Evolutionary conservation across 1,284 basidiomycete species (phyloP), one percentile per base, ranked within the genome.

Genomic region (Cutaneotrichosporon spelunceum): DNA sequence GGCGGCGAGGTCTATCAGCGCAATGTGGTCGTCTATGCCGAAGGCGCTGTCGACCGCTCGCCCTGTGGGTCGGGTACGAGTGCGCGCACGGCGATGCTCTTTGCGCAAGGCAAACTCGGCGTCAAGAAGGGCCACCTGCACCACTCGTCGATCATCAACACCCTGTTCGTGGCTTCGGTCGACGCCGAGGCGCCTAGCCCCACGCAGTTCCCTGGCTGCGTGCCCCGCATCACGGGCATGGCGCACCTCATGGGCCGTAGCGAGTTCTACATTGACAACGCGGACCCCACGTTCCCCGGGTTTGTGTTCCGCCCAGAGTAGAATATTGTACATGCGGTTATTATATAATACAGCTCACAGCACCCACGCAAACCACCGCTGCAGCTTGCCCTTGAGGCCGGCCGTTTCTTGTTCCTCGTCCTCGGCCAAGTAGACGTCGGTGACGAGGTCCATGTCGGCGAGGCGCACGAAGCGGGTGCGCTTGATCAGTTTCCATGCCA

Each of bases 351-450:
- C 13, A 13, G 13, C 9, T 24, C n/a, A 56, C 4, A 56, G 29
- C 11, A 56, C 14, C 54, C 54, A 56, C 4, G 23, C 39, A 9
- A 56, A 27, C 9, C n/a, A 19, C 19, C 24, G 26, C 39, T 47
- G 44, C 19, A 45, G 21, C 54, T 27, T 13, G 7, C 30, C 26
- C 36, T 34, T 56, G 1, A 9, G 34, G 11, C 54, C 39, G 3
- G 19, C 9, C 34, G 13, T 19, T 11, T 36, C 44, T 10, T 21
- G 34, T 19, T 57, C 48, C 6, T 36, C 56, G 5, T 57, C 56
- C 8, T 50, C 59, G 3, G 84, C 84, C 1, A 86, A 86, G 69
- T 88, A 86, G 53, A 91, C 87, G 50, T 68, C 69, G 7, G 72
- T 66, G 23, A 69, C 63, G 61, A 71, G 68, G 63, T 74, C 72